Conservation (phyloP, 2,329 filamentous ascomycete genomes). For the Fusarium marasasianum region DNA sequence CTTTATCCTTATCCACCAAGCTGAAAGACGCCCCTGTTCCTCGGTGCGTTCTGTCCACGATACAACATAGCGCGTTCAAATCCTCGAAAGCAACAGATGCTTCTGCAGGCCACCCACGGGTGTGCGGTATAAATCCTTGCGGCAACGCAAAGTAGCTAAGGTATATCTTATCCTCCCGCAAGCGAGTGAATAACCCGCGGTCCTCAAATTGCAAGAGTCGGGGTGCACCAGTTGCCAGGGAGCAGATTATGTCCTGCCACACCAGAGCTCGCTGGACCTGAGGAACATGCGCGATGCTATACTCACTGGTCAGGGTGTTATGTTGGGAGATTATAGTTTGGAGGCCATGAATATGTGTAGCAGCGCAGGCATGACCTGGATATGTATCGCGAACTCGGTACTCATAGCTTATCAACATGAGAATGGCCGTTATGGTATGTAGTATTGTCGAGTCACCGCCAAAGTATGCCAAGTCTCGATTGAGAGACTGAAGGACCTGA, state of each 20-base stretch:
- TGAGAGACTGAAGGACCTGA: neutral
- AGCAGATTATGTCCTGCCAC: constrained; percentile 11
- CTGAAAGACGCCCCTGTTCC: rapidly evolving
- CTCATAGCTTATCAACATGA: constrained; percentile 1
- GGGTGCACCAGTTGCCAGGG: neutral
- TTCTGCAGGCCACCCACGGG: rapidly evolving
- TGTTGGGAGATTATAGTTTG: neutral
- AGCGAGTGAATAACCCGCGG: rapidly evolving
- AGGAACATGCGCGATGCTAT: neutral
- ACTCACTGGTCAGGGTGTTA: too few species aligned
- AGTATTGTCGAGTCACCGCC: neutral
- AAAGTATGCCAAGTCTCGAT: neutral
- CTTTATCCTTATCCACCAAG: rapidly evolving
- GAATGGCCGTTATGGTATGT: neutral
- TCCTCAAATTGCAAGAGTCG: neutral
- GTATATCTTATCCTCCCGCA: neutral
- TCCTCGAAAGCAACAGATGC: neutral
- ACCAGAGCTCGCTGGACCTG: neutral
- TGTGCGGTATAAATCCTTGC: rapidly evolving
- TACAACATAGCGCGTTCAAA: neutral
- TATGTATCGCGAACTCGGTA: neutral
- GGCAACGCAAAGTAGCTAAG: neutral
- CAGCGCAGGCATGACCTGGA: neutral
- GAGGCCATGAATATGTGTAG: neutral
- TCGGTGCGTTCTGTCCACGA: neutral